phyloP scores from a whole-genome alignment of 2,329 filamentous ascomycete species.

The Phaeosphaeriaceae sp. region DNA sequence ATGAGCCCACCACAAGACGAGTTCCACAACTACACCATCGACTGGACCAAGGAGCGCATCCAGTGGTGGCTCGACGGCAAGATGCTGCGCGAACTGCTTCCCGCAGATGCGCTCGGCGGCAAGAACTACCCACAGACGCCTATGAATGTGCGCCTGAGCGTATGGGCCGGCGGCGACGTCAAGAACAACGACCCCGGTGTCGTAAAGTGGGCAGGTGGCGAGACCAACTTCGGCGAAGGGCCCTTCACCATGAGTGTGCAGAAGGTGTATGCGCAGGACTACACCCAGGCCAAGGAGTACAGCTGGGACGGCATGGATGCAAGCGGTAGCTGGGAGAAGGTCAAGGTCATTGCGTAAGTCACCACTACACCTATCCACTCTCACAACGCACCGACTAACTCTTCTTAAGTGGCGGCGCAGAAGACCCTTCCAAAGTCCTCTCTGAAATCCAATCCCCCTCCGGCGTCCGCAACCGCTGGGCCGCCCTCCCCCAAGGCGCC shows the following conservation, averaged over 20 bases:
- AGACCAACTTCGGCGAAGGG: slow-evolving; percentile 68
- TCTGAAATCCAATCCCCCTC: slow-evolving; percentile 44
- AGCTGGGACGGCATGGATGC: slow-evolving; percentile 56
- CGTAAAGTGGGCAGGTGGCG: slow-evolving; percentile 68
- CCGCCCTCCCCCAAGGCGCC: slow-evolving; percentile 39
- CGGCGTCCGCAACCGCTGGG: slow-evolving; percentile 45
- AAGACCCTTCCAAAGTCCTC: slow-evolving; percentile 34
- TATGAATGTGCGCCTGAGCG: slow-evolving; percentile 73
- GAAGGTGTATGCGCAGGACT: slow-evolving; percentile 63
- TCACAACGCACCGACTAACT: too few species aligned
- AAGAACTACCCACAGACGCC: slow-evolving; percentile 74
- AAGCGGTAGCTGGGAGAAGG: slow-evolving; percentile 52
- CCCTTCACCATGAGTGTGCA: slow-evolving; percentile 80
- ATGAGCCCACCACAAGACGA: slow-evolving; percentile 41
- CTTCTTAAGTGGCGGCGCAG: slow-evolving; percentile 37
- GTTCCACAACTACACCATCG: slow-evolving; percentile 57
- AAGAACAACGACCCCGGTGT: slow-evolving; percentile 46
- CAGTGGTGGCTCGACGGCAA: slow-evolving; percentile 71
- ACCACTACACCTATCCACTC: too few species aligned
- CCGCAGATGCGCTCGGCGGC: slow-evolving; percentile 64
- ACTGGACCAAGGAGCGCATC: slow-evolving; percentile 71
- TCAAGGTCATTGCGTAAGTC: slow-evolving; percentile 55
- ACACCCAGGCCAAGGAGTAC: slow-evolving; percentile 69
- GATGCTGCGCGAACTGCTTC: slow-evolving; percentile 67
- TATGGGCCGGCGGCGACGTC: slow-evolving; percentile 68